phyloP scores from a whole-genome alignment of 176 grass and related monocot species.

The Bonia amplexicaulis region DNA sequence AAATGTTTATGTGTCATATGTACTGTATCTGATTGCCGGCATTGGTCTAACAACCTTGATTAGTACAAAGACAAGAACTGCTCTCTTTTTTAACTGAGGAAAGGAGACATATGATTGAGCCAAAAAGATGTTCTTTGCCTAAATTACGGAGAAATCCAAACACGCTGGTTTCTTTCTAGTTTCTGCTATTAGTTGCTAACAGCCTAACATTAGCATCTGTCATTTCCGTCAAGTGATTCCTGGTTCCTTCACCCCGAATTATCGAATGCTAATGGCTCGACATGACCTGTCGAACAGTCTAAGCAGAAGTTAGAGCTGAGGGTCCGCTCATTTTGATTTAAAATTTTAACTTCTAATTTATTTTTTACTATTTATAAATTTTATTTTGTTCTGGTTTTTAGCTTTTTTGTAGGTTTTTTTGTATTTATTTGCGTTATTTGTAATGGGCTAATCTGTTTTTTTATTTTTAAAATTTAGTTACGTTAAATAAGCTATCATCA shows the following conservation, averaged over 20 bases:
- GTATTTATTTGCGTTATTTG: too few relatives aligned
- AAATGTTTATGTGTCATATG: too few relatives aligned
- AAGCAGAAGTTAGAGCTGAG: background rate
- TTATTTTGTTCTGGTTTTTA: too few relatives aligned
- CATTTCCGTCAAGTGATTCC: conserved; percentile 5
- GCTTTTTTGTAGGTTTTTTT: too few relatives aligned
- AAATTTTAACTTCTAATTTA: too few relatives aligned
- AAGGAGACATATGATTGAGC: background rate
- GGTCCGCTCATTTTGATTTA: too few relatives aligned
- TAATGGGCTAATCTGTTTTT: too few relatives aligned
- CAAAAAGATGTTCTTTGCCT: background rate
- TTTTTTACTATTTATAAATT: too few relatives aligned
- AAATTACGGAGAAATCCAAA: background rate
- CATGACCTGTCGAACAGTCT: background rate
- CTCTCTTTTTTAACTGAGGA: background rate
- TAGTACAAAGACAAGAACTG: background rate
- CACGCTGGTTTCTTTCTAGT: background rate
- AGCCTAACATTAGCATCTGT: conserved; percentile 42
- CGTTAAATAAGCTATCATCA: too few relatives aligned
- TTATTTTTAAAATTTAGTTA: too few relatives aligned
- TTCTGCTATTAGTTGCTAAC: conserved; percentile 30
- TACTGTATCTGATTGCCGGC: too few relatives aligned
- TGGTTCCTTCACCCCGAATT: conserved; percentile 25
- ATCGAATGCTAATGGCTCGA: background rate
- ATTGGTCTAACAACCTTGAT: background rate